Base-by-base conservation (phyloP, 768 basidiomycete species). In the Tylopilus plumbeoviolaceoides region DNA sequence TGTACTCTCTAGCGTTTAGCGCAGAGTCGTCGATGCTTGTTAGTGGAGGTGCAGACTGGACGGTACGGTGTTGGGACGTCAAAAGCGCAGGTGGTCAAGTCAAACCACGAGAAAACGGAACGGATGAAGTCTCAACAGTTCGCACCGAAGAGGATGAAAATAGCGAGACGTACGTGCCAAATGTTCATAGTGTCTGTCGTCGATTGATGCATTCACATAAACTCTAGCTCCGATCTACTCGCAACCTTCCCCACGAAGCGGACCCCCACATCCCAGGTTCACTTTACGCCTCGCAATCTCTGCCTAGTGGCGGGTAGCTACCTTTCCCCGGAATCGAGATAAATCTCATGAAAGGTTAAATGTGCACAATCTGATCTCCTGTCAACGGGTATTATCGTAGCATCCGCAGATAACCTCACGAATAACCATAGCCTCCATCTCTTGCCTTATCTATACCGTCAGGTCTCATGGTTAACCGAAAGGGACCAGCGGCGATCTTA, bases 11-110 rank as follows among this genome's bases (percentile, higher is more conserved):
- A 21, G 80, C 91, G 0, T 99, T 98, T 70, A 93, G 90, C 54
- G 89, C 86, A 23, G 97, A 98, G 68, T 94, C 93, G 0, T 85
- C 85, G 2, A 70, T 98, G 49, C 81, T 99, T 33, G 87, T 98
- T 12, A 95, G 91, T 53, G 95, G 95, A 7, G 81, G 89, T 23
- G 84, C 92, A 28, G 97, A 99, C 67, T 95, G 91, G 82, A 98
- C 97, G 1, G 94, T 98, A 17, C 79, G 95, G n/a, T 94, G 93
- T 52, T 99, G 97, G 97, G 97, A 99, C 67, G 86, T 97, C 33
- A 95, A 89, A 70, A 72, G 78, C 42, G 70, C 87, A 10, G 92
- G 91, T 11, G 89, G 89, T 1, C 78, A 76, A 23, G 71, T 61
- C 21, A 89, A 85, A 66, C 59, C 77, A 12, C 77, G 77, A 35